These are phyloP conservation scores for Penicillium sclerotigenum DNA, from an alignment of 2,329 filamentous ascomycete species.

Conservation along the genomic window DNA sequence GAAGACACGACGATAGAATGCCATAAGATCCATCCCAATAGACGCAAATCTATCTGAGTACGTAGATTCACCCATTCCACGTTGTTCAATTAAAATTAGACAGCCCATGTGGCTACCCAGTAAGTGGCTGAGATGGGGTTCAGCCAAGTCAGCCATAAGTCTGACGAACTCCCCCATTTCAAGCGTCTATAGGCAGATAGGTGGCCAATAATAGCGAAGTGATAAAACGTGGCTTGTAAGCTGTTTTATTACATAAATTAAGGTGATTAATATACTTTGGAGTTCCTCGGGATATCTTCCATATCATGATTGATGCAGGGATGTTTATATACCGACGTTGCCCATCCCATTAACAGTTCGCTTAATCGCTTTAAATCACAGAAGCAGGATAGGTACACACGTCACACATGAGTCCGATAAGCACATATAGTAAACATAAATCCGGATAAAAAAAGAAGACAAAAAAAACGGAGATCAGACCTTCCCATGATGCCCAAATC, in stretches of 20 bases:
- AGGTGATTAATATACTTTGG: neutral
- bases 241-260: neutral
- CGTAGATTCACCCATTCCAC: neutral
- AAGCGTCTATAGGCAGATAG: neutral
- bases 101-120: neutral
- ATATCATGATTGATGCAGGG: constrained; percentile 14
- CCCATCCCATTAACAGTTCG: constrained; percentile 18
- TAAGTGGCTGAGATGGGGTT: neutral
- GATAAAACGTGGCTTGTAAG: neutral
- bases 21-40: neutral
- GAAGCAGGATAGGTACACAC: constrained; percentile 20
- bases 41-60: neutral
- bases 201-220: neutral
- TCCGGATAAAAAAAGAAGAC: constrained; percentile 3
- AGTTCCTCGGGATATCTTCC: neutral
- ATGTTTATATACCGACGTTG: constrained; percentile 22
- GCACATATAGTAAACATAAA: constrained; percentile 13
- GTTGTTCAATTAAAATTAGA: neutral
- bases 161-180: neutral
- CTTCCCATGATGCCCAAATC: constrained; percentile 19
- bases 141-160: neutral
- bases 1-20: neutral
- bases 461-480: constrained; percentile 10
- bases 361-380: constrained; percentile 23
- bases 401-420: constrained; percentile 27